Percentiles rank a stretch among this genome's conserved stretches.
phyloP scores from a whole-genome alignment of 2,329 filamentous ascomycete genomes.

The Rhinocladiella mackenziei region DNA sequence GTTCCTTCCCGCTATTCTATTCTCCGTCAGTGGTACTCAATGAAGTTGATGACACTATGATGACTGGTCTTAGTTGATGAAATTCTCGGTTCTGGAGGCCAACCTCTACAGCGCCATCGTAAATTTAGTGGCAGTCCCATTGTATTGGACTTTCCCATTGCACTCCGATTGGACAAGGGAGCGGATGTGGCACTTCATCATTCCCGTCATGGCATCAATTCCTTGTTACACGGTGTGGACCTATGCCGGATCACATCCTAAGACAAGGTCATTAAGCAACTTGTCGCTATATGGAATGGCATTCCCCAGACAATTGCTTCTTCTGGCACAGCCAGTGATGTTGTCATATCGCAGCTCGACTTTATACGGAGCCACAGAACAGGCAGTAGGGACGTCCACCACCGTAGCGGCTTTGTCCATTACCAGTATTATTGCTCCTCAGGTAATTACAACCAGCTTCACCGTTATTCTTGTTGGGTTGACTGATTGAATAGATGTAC shows the following conservation, averaged over 20 bases:
- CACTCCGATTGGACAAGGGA: conserved; percentile 30
- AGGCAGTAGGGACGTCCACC: conserved; percentile 29
- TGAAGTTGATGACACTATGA: background rate
- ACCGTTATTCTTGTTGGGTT: background rate
- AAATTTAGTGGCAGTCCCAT: conserved; percentile 25
- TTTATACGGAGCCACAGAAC: conserved; percentile 28
- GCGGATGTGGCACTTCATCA: conserved; percentile 30
- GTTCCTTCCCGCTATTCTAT: conserved; percentile 28
- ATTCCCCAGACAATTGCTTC: conserved; percentile 27
- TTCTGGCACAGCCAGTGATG: conserved; percentile 23
- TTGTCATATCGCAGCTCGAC: conserved; percentile 21
- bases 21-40: conserved; percentile 9
- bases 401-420: conserved; percentile 28
- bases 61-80: conserved; percentile 20
- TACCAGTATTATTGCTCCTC: conserved; percentile 27
- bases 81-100: conserved; percentile 23
- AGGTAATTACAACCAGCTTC: conserved; percentile 10
- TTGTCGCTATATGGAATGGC: conserved; percentile 27
- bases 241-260: conserved; percentile 24
- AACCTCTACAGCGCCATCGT: conserved; percentile 28
- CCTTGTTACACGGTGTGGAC: conserved; percentile 31
- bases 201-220: conserved; percentile 24
- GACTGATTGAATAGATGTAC: conserved; percentile 14
- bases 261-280: conserved; percentile 20
- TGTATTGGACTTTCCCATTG: conserved; percentile 24